A percentile compares a stretch with the other conserved stretches of the same genome.
These are phyloP conservation scores for Geranium incanum DNA, from an alignment of 441 rosid genomes.

Conservation along the genomic window DNA sequence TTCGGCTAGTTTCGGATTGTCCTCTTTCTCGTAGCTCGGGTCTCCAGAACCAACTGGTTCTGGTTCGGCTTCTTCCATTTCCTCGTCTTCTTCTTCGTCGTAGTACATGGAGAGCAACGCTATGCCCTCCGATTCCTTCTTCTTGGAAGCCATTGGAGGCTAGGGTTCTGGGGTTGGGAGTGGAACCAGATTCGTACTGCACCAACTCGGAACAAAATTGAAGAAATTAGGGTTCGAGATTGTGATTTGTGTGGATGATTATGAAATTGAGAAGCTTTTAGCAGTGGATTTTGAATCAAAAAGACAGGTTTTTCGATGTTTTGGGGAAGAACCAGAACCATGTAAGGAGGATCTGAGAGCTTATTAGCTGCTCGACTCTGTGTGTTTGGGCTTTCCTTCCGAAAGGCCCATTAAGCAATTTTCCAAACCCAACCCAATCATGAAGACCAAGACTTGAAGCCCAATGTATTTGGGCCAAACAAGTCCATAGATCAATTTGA, in stretches of 20 bases:
- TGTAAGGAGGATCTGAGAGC: no score
- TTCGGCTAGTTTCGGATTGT: background rate
- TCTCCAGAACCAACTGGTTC: slow-evolving; percentile 13
- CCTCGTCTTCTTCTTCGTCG: slow-evolving; percentile 75
- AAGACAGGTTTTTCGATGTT: background rate
- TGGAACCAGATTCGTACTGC: background rate
- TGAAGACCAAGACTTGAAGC: no score
- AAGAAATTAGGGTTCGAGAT: background rate
- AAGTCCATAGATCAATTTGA: no score
- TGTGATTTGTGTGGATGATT: background rate
- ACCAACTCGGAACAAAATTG: background rate
- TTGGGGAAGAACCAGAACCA: no score
- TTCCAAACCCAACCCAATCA: no score
- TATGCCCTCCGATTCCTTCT: slow-evolving; percentile 81
- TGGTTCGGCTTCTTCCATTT: slow-evolving; percentile 55
- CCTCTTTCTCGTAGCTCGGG: background rate
- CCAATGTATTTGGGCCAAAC: no score
- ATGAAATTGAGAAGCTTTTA: background rate
- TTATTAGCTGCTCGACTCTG: no score
- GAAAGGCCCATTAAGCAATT: no score
- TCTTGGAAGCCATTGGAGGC: slow-evolving; percentile 52
- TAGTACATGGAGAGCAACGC: slow-evolving; percentile 74
- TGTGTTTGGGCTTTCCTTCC: no score
- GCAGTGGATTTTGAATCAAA: background rate
- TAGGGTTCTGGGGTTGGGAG: slow-evolving; percentile 15